Conservation (phyloP, 108 stramenopile species). For the Nannochloropsis salina region DNA sequence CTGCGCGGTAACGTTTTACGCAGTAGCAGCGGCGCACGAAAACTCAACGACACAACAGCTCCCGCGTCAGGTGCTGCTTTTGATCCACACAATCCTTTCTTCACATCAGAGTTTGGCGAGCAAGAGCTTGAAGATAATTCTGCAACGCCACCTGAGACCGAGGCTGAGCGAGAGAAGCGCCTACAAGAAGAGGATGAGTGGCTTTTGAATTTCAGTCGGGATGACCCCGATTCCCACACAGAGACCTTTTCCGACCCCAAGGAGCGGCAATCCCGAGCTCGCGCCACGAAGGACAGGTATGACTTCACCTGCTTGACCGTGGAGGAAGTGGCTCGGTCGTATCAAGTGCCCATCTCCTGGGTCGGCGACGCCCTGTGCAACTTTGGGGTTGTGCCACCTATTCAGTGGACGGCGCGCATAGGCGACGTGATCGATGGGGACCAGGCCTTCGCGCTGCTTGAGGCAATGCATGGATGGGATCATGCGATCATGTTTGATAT, state of each 20-base stretch:
- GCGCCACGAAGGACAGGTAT: neutral
- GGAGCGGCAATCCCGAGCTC: neutral
- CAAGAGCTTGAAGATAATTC: neutral
- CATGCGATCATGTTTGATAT: constrained; percentile 8
- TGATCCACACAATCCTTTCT: constrained; percentile 1
- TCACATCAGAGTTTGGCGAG: neutral
- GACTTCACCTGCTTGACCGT: constrained; percentile 6
- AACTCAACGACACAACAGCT: neutral
- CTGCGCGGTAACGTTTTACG: neutral
- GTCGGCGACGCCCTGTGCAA: neutral
- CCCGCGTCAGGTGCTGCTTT: neutral
- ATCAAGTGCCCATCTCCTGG: neutral
- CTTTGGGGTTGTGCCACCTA: neutral
- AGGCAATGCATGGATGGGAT: neutral
- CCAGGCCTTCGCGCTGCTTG: constrained; percentile 9
- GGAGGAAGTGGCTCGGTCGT: neutral
- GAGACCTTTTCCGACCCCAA: neutral
- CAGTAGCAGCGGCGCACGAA: neutral
- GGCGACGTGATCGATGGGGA: neutral
- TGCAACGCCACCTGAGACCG: neutral
- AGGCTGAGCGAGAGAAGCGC: neutral
- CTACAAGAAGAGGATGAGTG: constrained; percentile 20
- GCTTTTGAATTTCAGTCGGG: neutral
- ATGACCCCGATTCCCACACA: neutral
- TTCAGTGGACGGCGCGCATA: neutral